These are phyloP conservation scores for Phytophthora sojae DNA, from an alignment of 352 stramenopile species.

Conservation along the genomic window DNA sequence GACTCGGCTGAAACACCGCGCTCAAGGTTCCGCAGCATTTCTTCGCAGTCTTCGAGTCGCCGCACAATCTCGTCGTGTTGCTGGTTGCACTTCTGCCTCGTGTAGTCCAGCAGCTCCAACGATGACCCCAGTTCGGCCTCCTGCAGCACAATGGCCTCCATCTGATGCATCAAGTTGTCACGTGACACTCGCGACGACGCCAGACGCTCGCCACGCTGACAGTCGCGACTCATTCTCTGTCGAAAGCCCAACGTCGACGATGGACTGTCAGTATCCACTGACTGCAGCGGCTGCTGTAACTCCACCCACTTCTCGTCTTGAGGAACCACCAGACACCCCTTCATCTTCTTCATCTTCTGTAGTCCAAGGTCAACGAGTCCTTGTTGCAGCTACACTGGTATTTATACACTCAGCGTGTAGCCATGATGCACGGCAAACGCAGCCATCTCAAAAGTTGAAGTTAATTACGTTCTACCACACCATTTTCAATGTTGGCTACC, in stretches of 20 bases:
- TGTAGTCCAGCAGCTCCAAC: conserved; percentile 71
- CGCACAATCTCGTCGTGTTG: conserved; percentile 63
- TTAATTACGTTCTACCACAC: conserved; percentile 10
- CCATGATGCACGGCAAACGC: not conserved
- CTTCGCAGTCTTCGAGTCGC: conserved; percentile 56
- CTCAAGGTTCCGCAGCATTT: conserved; percentile 43
- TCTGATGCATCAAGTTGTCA: conserved; percentile 66
- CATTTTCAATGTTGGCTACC: not conserved
- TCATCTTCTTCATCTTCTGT: conserved; percentile 35
- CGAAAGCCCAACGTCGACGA: too few species aligned
- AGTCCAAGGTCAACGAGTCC: too few species aligned
- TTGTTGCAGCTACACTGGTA: not conserved
- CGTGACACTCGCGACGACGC: conserved; percentile 54
- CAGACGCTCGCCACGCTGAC: conserved; percentile 31
- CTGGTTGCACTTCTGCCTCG: conserved; percentile 41
- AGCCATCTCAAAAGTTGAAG: conserved; percentile 13
- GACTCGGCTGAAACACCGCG: conserved; percentile 8
- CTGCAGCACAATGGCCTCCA: conserved; percentile 69
- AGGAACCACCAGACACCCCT: conserved; percentile 58
- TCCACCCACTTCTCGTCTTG: conserved; percentile 44
- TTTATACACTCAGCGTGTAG: not conserved
- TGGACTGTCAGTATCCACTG: not conserved
- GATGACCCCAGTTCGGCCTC: conserved; percentile 66
- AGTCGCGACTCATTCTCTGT: not conserved
- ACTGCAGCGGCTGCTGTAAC: conserved; percentile 41